Percentiles rank a stretch among this genome's conserved stretches.
These are phyloP conservation scores for Chimonanthus salicifolius DNA, from an alignment of 164 flowering plant genomes.

Conservation along the genomic window DNA sequence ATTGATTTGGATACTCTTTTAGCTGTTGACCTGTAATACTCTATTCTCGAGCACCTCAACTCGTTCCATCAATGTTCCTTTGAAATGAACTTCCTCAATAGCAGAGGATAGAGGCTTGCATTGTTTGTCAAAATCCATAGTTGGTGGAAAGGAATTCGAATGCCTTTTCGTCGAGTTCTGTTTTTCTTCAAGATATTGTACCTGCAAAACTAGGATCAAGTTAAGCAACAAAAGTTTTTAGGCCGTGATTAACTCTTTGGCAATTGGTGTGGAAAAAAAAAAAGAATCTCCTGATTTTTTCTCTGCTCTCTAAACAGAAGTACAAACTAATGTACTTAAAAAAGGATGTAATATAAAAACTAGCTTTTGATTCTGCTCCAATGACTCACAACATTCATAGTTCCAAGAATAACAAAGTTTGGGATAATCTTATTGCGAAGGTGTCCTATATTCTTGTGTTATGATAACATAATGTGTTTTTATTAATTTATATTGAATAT, in stretches of 20 bases:
- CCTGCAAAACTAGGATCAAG: constrained; percentile 18
- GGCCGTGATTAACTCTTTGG: neutral
- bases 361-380: too few relatives aligned
- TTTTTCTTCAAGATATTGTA: constrained; percentile 42
- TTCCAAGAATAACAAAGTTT: neutral
- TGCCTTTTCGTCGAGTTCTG: constrained; percentile 20
- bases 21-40: constrained; percentile 37
- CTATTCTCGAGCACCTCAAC: constrained; percentile 38
- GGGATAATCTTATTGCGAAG: neutral
- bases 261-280: too few relatives aligned
- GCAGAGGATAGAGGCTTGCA: constrained; percentile 34
- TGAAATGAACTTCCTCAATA: constrained; percentile 45
- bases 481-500: too few relatives aligned
- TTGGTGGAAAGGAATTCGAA: constrained; percentile 6
- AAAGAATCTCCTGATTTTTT: too few relatives aligned
- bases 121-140: constrained; percentile 14
- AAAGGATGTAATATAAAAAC: too few relatives aligned
- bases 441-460: neutral
- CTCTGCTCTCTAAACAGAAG: too few relatives aligned
- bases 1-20: neutral
- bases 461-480: too few relatives aligned
- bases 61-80: constrained; percentile 48
- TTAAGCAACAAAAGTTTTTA: neutral
- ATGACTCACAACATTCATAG: too few relatives aligned
- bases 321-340: too few relatives aligned